Conservation (phyloP, 371 early-diverging fungal genomes). For the Rhizopus arrhizus region DNA sequence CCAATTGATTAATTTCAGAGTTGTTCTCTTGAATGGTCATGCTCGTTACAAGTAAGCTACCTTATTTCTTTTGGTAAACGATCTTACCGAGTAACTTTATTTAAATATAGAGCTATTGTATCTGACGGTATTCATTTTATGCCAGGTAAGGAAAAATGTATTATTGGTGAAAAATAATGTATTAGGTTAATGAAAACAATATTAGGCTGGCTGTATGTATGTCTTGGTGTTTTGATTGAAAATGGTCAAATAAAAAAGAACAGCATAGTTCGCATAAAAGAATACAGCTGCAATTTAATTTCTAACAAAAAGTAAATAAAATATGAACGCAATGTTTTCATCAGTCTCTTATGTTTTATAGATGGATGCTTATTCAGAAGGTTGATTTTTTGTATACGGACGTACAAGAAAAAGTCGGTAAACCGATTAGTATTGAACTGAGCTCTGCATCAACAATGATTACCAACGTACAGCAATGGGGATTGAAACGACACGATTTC, state of each 20-base stretch:
- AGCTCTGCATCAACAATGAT: too few species aligned
- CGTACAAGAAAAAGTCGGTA: too few species aligned
- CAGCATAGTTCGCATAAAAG: slow-evolving; percentile 53
- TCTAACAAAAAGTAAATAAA: slow-evolving; percentile 55
- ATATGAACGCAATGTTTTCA: not conserved
- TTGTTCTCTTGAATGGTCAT: slow-evolving; percentile 31
- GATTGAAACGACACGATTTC: too few species aligned
- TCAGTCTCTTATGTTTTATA: slow-evolving; percentile 11
- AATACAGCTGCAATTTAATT: slow-evolving; percentile 58
- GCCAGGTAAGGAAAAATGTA: slow-evolving; percentile 54
- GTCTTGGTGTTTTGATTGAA: slow-evolving; percentile 33
- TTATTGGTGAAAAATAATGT: not conserved
- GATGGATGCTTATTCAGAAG: slow-evolving; percentile 59
- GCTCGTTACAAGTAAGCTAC: slow-evolving; percentile 58
- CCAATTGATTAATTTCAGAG: slow-evolving; percentile 70
- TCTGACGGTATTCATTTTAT: slow-evolving; percentile 70
- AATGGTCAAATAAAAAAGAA: slow-evolving; percentile 51
- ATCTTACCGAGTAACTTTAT: slow-evolving; percentile 4
- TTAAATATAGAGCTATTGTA: slow-evolving; percentile 57
- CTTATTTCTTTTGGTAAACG: too few species aligned
- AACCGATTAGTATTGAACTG: too few species aligned
- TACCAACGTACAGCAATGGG: too few species aligned
- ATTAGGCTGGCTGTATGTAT: slow-evolving; percentile 62
- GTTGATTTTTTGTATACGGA: slow-evolving; percentile 31
- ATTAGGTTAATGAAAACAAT: slow-evolving; percentile 46